Conservation (phyloP, 2,329 filamentous ascomycete genomes). For the Fusarium miscanthi region DNA sequence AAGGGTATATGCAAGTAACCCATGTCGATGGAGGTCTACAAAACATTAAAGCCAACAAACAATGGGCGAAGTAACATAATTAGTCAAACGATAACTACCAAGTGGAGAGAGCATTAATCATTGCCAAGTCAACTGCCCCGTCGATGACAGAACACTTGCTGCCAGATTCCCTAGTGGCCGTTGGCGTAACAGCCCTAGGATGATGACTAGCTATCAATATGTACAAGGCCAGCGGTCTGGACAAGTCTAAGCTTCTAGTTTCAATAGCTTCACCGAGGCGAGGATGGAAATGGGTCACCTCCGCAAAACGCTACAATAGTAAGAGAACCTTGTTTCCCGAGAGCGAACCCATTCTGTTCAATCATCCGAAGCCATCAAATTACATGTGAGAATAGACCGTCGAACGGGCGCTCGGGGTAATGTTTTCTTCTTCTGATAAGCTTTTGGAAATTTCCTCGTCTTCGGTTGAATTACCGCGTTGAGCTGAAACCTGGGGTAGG, state of each 20-base stretch:
- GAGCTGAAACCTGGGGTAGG: conserved; percentile 8
- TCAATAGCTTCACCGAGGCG: neutral
- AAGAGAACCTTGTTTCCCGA: neutral
- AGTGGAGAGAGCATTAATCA: neutral
- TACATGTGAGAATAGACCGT: neutral
- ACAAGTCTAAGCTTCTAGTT: neutral
- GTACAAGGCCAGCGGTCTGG: conserved; percentile 10
- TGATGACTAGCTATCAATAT: neutral
- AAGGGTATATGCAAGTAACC: neutral
- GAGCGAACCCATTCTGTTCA: neutral
- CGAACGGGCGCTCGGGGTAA: neutral
- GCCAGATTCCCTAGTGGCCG: neutral
- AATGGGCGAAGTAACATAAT: neutral
- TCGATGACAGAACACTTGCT: neutral
- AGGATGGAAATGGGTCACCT: neutral
- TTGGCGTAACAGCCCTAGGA: neutral
- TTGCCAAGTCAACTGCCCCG: neutral
- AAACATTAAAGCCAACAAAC: neutral
- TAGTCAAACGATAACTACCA: neutral
- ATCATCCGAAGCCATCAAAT: neutral
- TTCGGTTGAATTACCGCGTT: conserved; percentile 5
- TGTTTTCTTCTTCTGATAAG: neutral
- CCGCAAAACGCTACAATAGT: neutral
- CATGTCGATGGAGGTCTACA: neutral
- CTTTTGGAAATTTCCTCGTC: neutral